A percentile compares a stretch with the other conserved stretches of the same genome.
These are phyloP conservation scores for Suillus fuscotomentosus DNA, from an alignment of 768 basidiomycete species.

Conservation along the genomic window DNA sequence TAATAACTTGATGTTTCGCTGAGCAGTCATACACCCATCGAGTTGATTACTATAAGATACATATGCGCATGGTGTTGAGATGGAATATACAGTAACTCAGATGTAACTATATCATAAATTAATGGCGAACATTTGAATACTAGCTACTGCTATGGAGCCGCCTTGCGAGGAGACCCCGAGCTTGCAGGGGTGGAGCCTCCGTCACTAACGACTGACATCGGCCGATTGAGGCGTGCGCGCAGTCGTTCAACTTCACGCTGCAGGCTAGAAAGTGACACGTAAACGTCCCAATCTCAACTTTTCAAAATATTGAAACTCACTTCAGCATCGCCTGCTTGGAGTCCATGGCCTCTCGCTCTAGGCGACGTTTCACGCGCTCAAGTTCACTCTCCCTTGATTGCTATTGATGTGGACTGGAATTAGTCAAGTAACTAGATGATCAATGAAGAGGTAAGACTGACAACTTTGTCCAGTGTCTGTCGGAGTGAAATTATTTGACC, in stretches of 20 bases:
- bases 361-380: constrained; percentile 69
- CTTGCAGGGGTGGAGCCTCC: constrained; percentile 4
- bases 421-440: background rate
- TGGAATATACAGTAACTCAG: background rate
- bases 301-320: constrained; percentile 37
- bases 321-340: constrained; percentile 67
- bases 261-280: constrained; percentile 34
- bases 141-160: constrained; percentile 15
- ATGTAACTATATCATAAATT: constrained; percentile 2
- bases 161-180: constrained; percentile 27
- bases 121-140: background rate
- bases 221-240: constrained; percentile 61
- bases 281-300: background rate
- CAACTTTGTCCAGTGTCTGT: constrained; percentile 58
- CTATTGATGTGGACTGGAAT: constrained; percentile 33
- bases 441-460: constrained; percentile 32
- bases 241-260: constrained; percentile 71
- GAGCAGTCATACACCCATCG: too few species aligned
- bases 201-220: constrained; percentile 37
- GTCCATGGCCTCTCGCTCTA: constrained; percentile 74
- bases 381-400: constrained; percentile 70
- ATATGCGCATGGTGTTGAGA: background rate
- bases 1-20: background rate
- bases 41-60: background rate
- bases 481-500: constrained; percentile 56